Percentiles rank a stretch among this genome's conserved stretches.
phyloP scores from a whole-genome alignment of 2,329 filamentous ascomycete genomes.

The Ilyonectria robusta region DNA sequence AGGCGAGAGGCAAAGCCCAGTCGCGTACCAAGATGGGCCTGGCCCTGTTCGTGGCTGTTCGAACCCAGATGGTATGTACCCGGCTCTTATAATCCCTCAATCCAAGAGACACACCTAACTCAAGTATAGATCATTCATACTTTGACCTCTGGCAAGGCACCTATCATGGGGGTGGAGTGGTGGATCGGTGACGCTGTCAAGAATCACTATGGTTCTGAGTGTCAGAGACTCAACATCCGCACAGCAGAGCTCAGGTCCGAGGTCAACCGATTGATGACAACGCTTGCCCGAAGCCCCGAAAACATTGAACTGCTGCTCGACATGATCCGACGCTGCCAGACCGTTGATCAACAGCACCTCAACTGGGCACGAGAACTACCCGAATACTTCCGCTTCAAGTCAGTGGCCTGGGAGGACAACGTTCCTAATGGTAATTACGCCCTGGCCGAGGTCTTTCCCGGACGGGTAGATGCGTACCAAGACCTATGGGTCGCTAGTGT shows the following conservation, averaged over 20 bases:
- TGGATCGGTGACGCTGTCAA: constrained; percentile 69
- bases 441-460: constrained; percentile 71
- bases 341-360: constrained; percentile 66
- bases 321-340: constrained; percentile 66
- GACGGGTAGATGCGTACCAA: constrained; percentile 71
- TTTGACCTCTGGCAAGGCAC: constrained; percentile 66
- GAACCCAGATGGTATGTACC: constrained; percentile 69
- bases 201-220: constrained; percentile 63
- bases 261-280: constrained; percentile 64
- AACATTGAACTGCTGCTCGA: constrained; percentile 65
- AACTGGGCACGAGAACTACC: constrained; percentile 67
- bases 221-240: constrained; percentile 67
- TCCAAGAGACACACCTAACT: constrained; percentile 19
- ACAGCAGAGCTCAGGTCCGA: constrained; percentile 70
- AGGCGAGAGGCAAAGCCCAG: constrained; percentile 69
- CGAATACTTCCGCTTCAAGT: constrained; percentile 64
- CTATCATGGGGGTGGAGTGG: constrained; percentile 70
- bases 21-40: constrained; percentile 67
- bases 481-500: constrained; percentile 72
- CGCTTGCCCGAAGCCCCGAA: constrained; percentile 61
- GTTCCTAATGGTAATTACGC: constrained; percentile 66
- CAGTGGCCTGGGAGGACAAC: constrained; percentile 70
- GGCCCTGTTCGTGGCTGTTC: constrained; percentile 71
- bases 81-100: not conserved
- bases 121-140: constrained; percentile 68